phyloP scores from a whole-genome alignment of 2,329 filamentous ascomycete species.

The Tolypocladium ophioglossoides region DNA sequence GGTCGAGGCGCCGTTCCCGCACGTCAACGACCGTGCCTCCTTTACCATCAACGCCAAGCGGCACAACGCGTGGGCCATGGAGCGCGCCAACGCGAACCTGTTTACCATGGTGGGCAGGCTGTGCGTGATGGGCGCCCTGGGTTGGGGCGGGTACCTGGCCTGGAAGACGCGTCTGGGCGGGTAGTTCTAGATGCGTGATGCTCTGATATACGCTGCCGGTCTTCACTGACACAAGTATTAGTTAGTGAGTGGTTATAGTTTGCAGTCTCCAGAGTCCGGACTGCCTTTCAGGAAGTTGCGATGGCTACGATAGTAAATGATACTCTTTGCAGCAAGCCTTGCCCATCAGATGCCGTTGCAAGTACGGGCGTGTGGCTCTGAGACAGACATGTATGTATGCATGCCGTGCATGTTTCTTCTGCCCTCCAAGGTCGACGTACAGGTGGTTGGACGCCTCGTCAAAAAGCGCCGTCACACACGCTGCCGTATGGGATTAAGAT shows the following conservation, averaged over 20 bases:
- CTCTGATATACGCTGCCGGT: too few relatives aligned
- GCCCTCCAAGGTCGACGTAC: too few relatives aligned
- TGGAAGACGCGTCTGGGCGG: constrained; percentile 18
- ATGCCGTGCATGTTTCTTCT: too few relatives aligned
- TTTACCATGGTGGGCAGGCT: constrained; percentile 12
- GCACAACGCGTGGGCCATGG: background rate
- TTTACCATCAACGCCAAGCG: constrained; percentile 9
- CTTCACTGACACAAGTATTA: too few relatives aligned
- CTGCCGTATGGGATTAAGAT: too few relatives aligned
- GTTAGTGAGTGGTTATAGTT: background rate
- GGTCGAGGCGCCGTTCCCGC: constrained; percentile 21
- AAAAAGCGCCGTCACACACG: too few relatives aligned
- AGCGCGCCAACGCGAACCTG: constrained; percentile 13
- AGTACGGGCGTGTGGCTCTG: background rate
- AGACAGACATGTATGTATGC: background rate
- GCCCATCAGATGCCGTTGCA: too few relatives aligned
- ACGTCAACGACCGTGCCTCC: constrained; percentile 18
- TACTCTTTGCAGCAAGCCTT: background rate
- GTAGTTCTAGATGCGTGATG: background rate
- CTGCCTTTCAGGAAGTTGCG: background rate
- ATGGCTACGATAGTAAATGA: background rate
- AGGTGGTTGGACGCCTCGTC: too few relatives aligned
- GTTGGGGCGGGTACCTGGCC: constrained; percentile 17
- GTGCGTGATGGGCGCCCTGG: constrained; percentile 12
- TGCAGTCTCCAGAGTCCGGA: background rate